These are phyloP conservation scores for Globisporangium polare DNA, from an alignment of 352 stramenopile species.

Conservation along the genomic window DNA sequence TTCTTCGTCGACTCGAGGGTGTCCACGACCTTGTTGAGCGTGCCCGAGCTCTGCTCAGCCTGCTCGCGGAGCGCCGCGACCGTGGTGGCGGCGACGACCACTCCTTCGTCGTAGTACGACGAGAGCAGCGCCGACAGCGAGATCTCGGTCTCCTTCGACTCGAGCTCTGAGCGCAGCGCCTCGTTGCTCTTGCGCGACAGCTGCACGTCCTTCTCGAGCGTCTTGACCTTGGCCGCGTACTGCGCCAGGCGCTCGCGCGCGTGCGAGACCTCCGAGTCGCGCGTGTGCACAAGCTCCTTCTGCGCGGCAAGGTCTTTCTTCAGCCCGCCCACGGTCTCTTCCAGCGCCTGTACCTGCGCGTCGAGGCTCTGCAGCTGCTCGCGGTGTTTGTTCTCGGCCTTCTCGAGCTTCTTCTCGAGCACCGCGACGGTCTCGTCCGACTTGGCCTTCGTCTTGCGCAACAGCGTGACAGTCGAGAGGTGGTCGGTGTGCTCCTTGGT, in stretches of 20 bases:
- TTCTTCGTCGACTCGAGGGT: slow-evolving; percentile 46
- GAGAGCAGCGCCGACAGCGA: slow-evolving; percentile 63
- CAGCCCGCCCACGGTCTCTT: slow-evolving; percentile 23
- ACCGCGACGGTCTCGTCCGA: slow-evolving; percentile 21
- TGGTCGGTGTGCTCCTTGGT: slow-evolving; percentile 30
- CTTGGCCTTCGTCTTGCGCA: slow-evolving; percentile 20
- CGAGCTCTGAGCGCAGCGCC: slow-evolving; percentile 45
- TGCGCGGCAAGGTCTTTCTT: slow-evolving; percentile 31
- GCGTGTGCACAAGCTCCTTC: slow-evolving; percentile 21
- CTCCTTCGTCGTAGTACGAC: slow-evolving; percentile 78
- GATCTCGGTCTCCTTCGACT: slow-evolving; percentile 53
- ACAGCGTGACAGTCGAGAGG: slow-evolving; percentile 12
- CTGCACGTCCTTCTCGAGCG: slow-evolving; percentile 42
- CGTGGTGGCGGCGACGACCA: slow-evolving; percentile 41
- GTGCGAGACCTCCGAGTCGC: slow-evolving; percentile 27
- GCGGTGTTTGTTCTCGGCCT: slow-evolving; percentile 11
- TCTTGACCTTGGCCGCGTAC: slow-evolving; percentile 31
- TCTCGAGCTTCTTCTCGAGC: slow-evolving; percentile 25
- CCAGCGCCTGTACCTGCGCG: slow-evolving; percentile 29
- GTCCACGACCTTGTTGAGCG: slow-evolving; percentile 47
- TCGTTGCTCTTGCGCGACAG: slow-evolving; percentile 63
- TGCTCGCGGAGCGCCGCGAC: slow-evolving; percentile 38
- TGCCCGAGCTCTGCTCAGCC: slow-evolving; percentile 36
- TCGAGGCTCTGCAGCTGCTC: slow-evolving; percentile 22
- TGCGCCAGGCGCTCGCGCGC: slow-evolving; percentile 27